Conservation (phyloP, 1,284 basidiomycete genomes). For the Ustilago lituana region DNA sequence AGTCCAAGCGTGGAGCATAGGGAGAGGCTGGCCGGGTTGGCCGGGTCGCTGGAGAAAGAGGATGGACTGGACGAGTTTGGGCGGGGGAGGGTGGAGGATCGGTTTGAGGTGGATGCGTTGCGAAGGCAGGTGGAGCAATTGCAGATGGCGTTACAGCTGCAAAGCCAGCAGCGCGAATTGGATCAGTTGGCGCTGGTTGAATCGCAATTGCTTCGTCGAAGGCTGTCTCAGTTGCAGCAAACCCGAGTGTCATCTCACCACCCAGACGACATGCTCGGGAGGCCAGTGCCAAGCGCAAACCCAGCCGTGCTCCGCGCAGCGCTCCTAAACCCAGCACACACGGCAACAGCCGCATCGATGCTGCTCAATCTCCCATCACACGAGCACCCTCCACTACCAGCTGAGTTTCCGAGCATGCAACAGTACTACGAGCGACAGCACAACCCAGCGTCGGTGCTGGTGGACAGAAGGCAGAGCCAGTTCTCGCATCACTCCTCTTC, state of each 20-base stretch:
- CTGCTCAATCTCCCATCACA: not conserved
- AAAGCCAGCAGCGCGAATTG: conserved; percentile 17
- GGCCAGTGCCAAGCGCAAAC: not conserved
- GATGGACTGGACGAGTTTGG: no score
- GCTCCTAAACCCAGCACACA: conserved; percentile 6
- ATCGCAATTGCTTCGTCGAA: not conserved
- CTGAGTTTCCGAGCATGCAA: not conserved
- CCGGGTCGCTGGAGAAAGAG: not conserved
- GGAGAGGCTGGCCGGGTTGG: not conserved
- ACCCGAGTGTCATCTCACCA: not conserved
- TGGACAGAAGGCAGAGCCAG: conserved; percentile 2
- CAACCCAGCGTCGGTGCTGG: not conserved
- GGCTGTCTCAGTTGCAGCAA: conserved; percentile 5
- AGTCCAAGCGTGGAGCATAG: conserved; percentile 3
- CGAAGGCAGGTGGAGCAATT: conserved; percentile 41
- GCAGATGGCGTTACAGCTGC: conserved; percentile 37
- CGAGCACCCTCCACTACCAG: not conserved
- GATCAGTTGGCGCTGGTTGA: conserved; percentile 2
- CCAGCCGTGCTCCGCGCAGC: not conserved
- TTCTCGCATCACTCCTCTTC: conserved; percentile 1
- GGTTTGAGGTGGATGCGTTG: conserved; percentile 36
- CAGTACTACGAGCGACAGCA: no score
- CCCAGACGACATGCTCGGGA: not conserved
- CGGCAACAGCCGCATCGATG: conserved; percentile 1
- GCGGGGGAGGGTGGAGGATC: not conserved